These are phyloP conservation scores for Antrodiella citrinella DNA, from an alignment of 768 basidiomycete genomes.

Conservation along the genomic window DNA sequence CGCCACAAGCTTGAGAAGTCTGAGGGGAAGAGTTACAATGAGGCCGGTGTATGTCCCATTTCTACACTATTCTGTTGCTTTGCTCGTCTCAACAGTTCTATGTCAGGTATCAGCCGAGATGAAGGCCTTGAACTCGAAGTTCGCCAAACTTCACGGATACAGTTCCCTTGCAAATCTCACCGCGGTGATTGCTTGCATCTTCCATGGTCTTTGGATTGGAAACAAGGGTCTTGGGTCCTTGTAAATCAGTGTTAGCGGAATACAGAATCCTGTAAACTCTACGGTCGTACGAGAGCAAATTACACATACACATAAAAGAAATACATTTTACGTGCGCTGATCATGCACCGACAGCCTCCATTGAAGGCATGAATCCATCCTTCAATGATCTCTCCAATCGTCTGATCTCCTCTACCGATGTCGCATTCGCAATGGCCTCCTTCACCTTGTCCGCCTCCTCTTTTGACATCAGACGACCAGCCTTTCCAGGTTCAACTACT, in stretches of 20 bases:
- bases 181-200: slow-evolving; percentile 49
- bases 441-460: slow-evolving; percentile 86
- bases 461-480: slow-evolving; percentile 83
- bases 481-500: slow-evolving; percentile 47
- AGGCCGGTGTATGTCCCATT: slow-evolving; percentile 49
- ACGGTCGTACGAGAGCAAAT: slow-evolving; percentile 8
- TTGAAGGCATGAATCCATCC: slow-evolving; percentile 77
- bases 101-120: slow-evolving; percentile 61
- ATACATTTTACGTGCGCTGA: slow-evolving; percentile 15
- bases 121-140: slow-evolving; percentile 60
- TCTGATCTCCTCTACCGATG: slow-evolving; percentile 83
- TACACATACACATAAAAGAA: slow-evolving; percentile 23
- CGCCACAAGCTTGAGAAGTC: slow-evolving; percentile 67
- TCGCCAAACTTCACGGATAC: slow-evolving; percentile 60
- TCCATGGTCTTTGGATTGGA: slow-evolving; percentile 70
- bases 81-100: slow-evolving; percentile 4
- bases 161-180: slow-evolving; percentile 60
- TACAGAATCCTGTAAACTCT: neutral
- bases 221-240: slow-evolving; percentile 36
- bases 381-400: slow-evolving; percentile 72
- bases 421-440: slow-evolving; percentile 84
- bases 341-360: slow-evolving; percentile 75
- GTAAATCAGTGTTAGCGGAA: slow-evolving; percentile 1
- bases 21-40: slow-evolving; percentile 61
- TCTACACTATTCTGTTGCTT: slow-evolving; percentile 1